Evolutionary conservation across 371 early-diverging fungal species (phyloP), one percentile per base, ranked within the genome.

Genomic region (Cokeromyces recurvatus): DNA sequence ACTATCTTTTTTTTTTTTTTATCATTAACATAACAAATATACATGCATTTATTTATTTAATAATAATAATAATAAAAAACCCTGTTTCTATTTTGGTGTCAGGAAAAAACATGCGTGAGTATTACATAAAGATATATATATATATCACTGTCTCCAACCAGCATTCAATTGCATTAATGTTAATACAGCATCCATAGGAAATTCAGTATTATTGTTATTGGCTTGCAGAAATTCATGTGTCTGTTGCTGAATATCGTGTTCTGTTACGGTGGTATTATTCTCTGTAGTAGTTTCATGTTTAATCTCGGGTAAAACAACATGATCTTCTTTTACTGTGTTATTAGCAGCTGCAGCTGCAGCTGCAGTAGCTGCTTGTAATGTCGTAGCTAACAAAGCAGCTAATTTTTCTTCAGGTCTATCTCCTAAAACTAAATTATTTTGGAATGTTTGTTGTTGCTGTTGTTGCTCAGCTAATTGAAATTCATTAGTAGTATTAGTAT

Each of bases 141-240:
- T 8, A 29, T 29, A 29, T 49, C 60, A 74, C 49, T 69, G 77
- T 52, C 78, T 71, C 79, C 79, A 79, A 38, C 77, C 76, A 38
- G 77, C 77, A 46, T 81, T 81, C 32, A 81, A 43, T 45, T 81
- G 81, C 81, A 81, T 81, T 41, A 81, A 41, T 9, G 81, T 81
- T 42, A 81, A 59, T 45, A 82, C 82, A 17, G 82, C 82, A 53
- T 82, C 82, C 78, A 82, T 78, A 1, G 82, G 79, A 29, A 74
- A 79, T 43, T 82, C 78, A 6, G 67, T 63, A 35, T 62, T 53
- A 32, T 35, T 51, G 15, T 32, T 43, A 12, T 29, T 38, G 3
- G 40, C 38, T 37, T 38, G 39, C 19, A 6, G 25, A 11, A 34
- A 41, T 9, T 52, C 53, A 24, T 41, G 49, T 50, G 46, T 50